A percentile compares a stretch with the other conserved stretches of the same genome.
Conservation (phyloP, 2,329 filamentous ascomycete genomes). For the Colletotrichum siamense region DNA sequence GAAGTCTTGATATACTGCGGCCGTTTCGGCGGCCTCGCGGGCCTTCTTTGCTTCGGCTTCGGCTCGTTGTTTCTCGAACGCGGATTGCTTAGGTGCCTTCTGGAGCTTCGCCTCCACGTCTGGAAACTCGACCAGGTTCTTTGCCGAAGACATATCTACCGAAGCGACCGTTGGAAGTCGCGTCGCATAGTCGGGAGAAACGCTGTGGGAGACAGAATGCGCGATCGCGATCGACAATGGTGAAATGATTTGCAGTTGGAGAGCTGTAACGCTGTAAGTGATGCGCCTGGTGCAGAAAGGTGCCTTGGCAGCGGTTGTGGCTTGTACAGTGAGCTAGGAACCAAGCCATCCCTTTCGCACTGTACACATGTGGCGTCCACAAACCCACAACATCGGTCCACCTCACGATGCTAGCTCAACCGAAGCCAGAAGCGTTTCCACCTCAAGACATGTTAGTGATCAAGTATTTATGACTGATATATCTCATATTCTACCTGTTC, state of each 20-base stretch:
- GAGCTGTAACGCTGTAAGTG: background rate
- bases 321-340: background rate
- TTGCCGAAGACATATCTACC: constrained; percentile 51
- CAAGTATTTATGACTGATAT: background rate
- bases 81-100: constrained; percentile 81
- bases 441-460: background rate
- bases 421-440: background rate
- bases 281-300: background rate
- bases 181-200: background rate
- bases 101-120: constrained; percentile 79
- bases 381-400: background rate
- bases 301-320: background rate
- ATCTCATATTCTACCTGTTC: background rate
- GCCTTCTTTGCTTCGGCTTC: constrained; percentile 88
- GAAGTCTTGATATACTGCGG: constrained; percentile 86
- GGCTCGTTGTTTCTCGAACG: constrained; percentile 87
- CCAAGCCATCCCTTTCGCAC: background rate
- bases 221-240: background rate
- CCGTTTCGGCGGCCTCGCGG: constrained; percentile 85
- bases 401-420: background rate
- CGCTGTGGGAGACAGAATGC: too few relatives aligned
- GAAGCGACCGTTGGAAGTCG: background rate
- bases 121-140: constrained; percentile 65
- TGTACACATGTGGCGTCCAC: background rate
- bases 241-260: background rate